Evolutionary conservation across 176 grass and related monocot species (phyloP).

Genomic region (Ananas comosus): DNA sequence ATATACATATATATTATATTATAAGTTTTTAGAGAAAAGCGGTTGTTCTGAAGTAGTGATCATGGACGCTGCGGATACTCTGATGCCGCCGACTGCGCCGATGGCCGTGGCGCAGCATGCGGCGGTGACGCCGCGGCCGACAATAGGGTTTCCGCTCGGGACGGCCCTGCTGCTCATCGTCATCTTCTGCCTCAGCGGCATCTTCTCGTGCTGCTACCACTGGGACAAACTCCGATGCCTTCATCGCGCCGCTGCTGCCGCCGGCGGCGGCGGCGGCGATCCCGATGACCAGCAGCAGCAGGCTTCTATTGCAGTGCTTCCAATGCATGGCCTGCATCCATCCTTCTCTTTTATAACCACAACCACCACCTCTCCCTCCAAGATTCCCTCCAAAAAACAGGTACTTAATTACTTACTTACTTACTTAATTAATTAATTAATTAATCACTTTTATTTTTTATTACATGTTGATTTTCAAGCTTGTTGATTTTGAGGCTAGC

Average conservation of each 20-base stretch:
- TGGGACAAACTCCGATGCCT: slow-evolving; percentile 27
- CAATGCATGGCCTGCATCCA: not conserved
- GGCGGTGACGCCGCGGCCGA: not conserved
- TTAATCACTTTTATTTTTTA: not conserved
- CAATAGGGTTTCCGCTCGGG: slow-evolving; percentile 18
- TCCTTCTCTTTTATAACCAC: not conserved
- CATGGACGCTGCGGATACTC: too few species aligned
- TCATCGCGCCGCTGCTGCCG: not conserved
- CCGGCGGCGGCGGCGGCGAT: too few species aligned
- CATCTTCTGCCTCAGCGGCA: slow-evolving; percentile 27
- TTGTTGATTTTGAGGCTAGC: not conserved
- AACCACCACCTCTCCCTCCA: not conserved
- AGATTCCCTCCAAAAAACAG: not conserved
- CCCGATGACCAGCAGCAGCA: not conserved
- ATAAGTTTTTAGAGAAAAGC: too few species aligned
- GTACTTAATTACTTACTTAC: not conserved
- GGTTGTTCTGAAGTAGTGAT: too few species aligned
- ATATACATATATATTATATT: too few species aligned
- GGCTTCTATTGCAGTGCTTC: too few species aligned
- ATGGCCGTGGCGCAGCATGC: too few species aligned
- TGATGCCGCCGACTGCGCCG: too few species aligned
- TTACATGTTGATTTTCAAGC: not conserved
- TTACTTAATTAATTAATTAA: not conserved
- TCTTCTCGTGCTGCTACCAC: slow-evolving; percentile 32
- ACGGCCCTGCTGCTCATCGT: slow-evolving; percentile 23